Conservation (phyloP, 129 eudicot genomes). For the Solidago caesia region DNA sequence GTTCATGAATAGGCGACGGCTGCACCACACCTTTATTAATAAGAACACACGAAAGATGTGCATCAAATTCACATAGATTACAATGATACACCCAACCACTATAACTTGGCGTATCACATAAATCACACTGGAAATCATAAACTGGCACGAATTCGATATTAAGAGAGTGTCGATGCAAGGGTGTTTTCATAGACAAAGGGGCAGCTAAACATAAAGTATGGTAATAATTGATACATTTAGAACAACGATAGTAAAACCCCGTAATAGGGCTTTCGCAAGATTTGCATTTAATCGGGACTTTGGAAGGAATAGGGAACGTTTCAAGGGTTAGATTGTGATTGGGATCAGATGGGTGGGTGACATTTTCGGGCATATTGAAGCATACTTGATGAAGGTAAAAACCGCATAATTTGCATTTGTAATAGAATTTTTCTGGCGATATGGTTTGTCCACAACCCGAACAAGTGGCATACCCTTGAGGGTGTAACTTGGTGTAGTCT, state of each 20-base stretch:
- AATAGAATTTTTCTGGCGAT: conserved; percentile 37
- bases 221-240: conserved; percentile 40
- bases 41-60: conserved; percentile 57
- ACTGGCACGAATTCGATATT: conserved; percentile 45
- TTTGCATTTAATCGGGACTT: conserved; percentile 34
- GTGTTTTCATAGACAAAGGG: conserved; percentile 54
- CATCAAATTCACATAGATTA: conserved; percentile 55
- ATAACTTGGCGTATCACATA: conserved; percentile 47
- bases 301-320: conserved; percentile 33
- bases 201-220: conserved; percentile 54
- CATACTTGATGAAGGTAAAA: conserved; percentile 64
- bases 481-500: conserved; percentile 27
- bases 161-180: conserved; percentile 48
- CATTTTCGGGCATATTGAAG: conserved; percentile 54
- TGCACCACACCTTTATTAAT: conserved; percentile 23
- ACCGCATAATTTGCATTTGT: conserved; percentile 49
- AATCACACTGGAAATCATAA: conserved; percentile 61
- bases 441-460: conserved; percentile 45
- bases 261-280: conserved; percentile 38
- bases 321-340: conserved; percentile 47
- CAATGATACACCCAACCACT: conserved; percentile 67
- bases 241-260: conserved; percentile 51
- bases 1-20: too few species aligned
- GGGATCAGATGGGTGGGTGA: conserved; percentile 51
- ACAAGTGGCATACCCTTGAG: conserved; percentile 31